These are phyloP conservation scores for Aspergillus hancockii DNA, from an alignment of 495 filamentous ascomycete genomes.

Conservation along the genomic window DNA sequence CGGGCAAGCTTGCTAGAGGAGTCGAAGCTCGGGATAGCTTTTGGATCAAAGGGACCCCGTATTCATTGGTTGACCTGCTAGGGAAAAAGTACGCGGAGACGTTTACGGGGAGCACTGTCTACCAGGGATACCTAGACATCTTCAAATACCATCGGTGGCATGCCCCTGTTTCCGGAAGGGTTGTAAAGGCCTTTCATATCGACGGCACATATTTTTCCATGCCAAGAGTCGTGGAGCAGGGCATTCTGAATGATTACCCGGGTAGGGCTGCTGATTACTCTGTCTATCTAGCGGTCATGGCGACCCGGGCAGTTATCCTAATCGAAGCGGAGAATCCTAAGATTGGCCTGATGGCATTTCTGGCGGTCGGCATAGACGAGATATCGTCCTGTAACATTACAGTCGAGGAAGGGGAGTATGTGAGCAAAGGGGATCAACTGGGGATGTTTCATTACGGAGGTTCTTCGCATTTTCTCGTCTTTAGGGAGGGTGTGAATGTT, in stretches of 20 bases:
- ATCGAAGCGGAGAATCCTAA: conserved; percentile 60
- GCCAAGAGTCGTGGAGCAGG: background rate
- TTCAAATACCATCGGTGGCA: conserved; percentile 71
- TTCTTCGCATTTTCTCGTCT: conserved; percentile 59
- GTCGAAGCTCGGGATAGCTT: conserved; percentile 1
- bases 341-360: conserved; percentile 60
- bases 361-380: conserved; percentile 65
- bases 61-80: conserved; percentile 53
- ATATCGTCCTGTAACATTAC: conserved; percentile 63
- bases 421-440: conserved; percentile 41
- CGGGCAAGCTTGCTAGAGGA: background rate
- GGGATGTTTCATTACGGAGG: conserved; percentile 42
- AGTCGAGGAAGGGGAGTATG: conserved; percentile 54
- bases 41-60: background rate
- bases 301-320: conserved; percentile 61
- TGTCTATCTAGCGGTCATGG: conserved; percentile 51
- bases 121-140: conserved; percentile 63
- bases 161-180: conserved; percentile 55
- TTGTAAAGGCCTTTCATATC: conserved; percentile 52
- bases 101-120: conserved; percentile 60
- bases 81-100: conserved; percentile 43
- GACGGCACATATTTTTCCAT: conserved; percentile 65
- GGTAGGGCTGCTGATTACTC: too few species aligned
- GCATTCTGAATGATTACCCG: too few species aligned
- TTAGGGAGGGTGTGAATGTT: conserved; percentile 20